Percentiles rank a stretch among this genome's conserved stretches.
These are phyloP conservation scores for Penicillium daleae DNA, from an alignment of 495 filamentous ascomycete species.

Conservation along the genomic window DNA sequence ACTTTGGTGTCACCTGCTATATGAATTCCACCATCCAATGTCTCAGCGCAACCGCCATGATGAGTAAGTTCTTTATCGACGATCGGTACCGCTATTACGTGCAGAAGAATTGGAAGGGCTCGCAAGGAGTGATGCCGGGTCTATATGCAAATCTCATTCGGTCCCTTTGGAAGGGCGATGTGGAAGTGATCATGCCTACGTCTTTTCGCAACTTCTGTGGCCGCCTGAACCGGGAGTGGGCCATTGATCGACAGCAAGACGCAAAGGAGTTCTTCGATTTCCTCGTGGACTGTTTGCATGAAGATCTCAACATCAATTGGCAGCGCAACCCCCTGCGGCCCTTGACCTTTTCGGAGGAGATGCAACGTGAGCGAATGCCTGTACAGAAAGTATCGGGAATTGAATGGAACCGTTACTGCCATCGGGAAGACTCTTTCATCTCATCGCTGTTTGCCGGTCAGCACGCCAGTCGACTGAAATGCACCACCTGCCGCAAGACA, in stretches of 20 bases:
- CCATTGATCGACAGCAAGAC: conserved; percentile 71
- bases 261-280: conserved; percentile 79
- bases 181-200: conserved; percentile 61
- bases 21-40: conserved; percentile 89
- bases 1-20: conserved; percentile 84
- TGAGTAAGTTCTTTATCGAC: conserved; percentile 70
- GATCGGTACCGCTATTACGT: conserved; percentile 59
- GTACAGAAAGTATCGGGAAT: conserved; percentile 60
- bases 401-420: conserved; percentile 72
- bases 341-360: conserved; percentile 65
- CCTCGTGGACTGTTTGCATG: conserved; percentile 69
- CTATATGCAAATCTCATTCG: conserved; percentile 75
- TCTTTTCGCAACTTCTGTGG: conserved; percentile 61
- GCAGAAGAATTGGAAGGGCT: conserved; percentile 69
- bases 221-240: conserved; percentile 61
- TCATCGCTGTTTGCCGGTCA: conserved; percentile 74
- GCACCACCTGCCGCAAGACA: conserved; percentile 65
- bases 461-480: conserved; percentile 65
- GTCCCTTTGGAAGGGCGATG: conserved; percentile 70
- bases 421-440: conserved; percentile 68
- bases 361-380: conserved; percentile 64
- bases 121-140: conserved; percentile 77
- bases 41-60: conserved; percentile 71
- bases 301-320: conserved; percentile 75
- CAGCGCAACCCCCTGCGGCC: conserved; percentile 58